Base-by-base conservation (phyloP, 2,329 filamentous ascomycete species). In the Xylariaceae sp. region DNA sequence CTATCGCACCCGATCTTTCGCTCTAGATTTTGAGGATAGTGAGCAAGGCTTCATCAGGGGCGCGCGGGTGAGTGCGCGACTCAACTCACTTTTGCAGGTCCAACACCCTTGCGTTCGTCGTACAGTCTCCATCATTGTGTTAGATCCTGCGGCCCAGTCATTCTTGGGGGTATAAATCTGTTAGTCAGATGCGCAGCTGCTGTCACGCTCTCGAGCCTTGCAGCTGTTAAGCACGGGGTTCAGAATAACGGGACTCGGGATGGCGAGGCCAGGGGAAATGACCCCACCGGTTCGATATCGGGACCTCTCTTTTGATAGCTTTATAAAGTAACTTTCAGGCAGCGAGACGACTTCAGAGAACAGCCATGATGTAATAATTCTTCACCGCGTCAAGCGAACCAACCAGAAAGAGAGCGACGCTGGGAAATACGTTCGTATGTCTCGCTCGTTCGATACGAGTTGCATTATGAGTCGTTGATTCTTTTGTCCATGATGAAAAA, bases 1-100 rank as follows among this genome's bases (percentile, higher is more conserved):
- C 67, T 66, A 56, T 75, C 72, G 49, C 72, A 74, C 36, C 71
- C 70, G 47, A 74, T 69, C 55, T 74, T 74, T 45, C 71, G 69
- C 49, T 65, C 71, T 74, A 55, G 33, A 43, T 22, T 25, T 57
- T 46, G 46, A 50, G 36, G 45, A 29, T 40, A 35, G 49, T 48
- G 51, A 45, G 42, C 43, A 45, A 40, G 42, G 47, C 41, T 47
- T 33, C 17, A 4, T 45, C 14, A 33, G 27, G 40, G 36, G 45
- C 33, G 33, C 36, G 38, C 36, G 47, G 40, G 58, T n/a, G n/a
- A n/a, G n/a, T n/a, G n/a, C n/a, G n/a, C n/a, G n/a, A n/a, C n/a
- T n/a, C n/a, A n/a, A n/a, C 63, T 62, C 58, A 70, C 67, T 63
- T 62, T 69, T 71, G 57, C 68, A 71, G 22, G 67, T 71, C 68